Evolutionary conservation across 2,329 filamentous ascomycete species (phyloP), one percentile per base, ranked within the genome.

Genomic region (Neonectria hederae): DNA sequence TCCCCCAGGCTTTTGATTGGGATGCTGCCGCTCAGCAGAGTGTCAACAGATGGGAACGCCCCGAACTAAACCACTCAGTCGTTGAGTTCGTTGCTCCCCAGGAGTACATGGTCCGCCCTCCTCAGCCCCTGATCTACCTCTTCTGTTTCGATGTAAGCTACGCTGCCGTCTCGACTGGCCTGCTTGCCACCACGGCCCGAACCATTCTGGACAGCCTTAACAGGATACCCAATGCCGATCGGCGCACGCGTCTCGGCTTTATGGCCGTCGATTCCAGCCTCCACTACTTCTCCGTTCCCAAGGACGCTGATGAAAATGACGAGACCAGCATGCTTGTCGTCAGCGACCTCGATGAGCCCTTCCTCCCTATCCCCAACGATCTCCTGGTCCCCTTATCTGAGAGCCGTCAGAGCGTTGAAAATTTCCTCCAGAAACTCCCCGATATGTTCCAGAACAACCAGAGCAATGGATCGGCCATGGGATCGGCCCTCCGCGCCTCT

Each of bases 1-100:
- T 98, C 42, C 96, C 96, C n/a, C 96, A 99, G 80, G 94, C 94
- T 40, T 99, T 99, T 71, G 96, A 99, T 78, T 99, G 96, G 96
- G 96, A 99, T 80, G 90, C 93, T 35, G 91, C 93, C 48, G 86
- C 94, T 59, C 95, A 98, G 80, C 94, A 97, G 83, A 92, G 89
- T 56, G 90, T 97, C 54, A 95, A 99, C 78, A 86, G 96, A 76
- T 97, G 96, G 92, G 90, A 97, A 78, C 87, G 96, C 72, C 87
- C 93, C 42, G 96, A 99, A 78, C 85, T 99, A 65, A 99, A 99
- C 82, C 91, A 97, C 77, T 88, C 94, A n/a, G 94, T 98, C 38
- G 94, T 97, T 65, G 96, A 99, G 76, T 99, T 97, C 76, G 92
- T 99, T 70, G 96, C 96, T 13, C 96, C 96, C 2, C 96, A 99